A percentile compares a stretch with the other conserved stretches of the same genome.
These are phyloP conservation scores for Eutrema heterophyllum DNA, from an alignment of 345 rosid genomes.

Conservation along the genomic window DNA sequence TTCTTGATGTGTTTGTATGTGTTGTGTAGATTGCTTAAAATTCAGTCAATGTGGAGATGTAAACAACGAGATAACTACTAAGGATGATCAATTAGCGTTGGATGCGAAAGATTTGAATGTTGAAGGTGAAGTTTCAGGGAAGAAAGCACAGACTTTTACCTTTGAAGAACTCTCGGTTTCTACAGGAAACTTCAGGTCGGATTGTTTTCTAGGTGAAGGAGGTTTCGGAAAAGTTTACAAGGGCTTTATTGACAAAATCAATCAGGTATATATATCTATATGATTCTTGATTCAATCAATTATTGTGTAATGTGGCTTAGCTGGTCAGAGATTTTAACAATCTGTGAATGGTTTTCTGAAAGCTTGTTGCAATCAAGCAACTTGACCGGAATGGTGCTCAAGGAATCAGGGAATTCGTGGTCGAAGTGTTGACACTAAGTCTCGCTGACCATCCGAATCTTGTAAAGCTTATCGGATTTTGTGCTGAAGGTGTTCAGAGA, in stretches of 20 bases:
- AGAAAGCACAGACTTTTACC: constrained; percentile 42
- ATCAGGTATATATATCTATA: constrained; percentile 40
- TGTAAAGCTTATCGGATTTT: constrained; percentile 75
- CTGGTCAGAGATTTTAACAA: neutral
- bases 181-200: constrained; percentile 44
- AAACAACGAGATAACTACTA: constrained; percentile 29
- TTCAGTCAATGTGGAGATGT: constrained; percentile 30
- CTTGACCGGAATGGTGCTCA: constrained; percentile 72
- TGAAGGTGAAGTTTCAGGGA: constrained; percentile 38
- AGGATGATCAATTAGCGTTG: constrained; percentile 35
- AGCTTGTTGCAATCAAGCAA: constrained; percentile 88
- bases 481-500: constrained; percentile 81
- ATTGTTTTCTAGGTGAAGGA: constrained; percentile 76
- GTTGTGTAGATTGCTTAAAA: constrained; percentile 22
- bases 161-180: constrained; percentile 52
- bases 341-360: neutral
- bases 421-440: constrained; percentile 71
- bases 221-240: constrained; percentile 84
- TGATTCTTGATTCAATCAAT: neutral
- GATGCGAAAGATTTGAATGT: constrained; percentile 43
- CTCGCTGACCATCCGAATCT: constrained; percentile 71
- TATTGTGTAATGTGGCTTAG: neutral
- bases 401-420: constrained; percentile 74
- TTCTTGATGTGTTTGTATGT: neutral
- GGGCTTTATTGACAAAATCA: constrained; percentile 47